These are phyloP conservation scores for Dendrostoma leiphaemia DNA, from an alignment of 2,329 filamentous ascomycete species.

Conservation along the genomic window DNA sequence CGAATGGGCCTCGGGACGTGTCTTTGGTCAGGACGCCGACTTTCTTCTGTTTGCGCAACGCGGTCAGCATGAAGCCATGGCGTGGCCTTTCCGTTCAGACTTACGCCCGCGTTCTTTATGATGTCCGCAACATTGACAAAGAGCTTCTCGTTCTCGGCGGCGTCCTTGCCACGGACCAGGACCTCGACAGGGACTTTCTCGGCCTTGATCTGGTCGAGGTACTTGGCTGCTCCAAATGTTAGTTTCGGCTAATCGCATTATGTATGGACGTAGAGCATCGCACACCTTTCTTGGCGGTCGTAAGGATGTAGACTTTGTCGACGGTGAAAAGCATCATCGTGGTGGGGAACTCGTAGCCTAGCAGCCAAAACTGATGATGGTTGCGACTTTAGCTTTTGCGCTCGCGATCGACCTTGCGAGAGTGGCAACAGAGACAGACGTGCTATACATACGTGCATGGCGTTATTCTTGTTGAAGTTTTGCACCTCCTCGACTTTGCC, in stretches of 20 bases:
- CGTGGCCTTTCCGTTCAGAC: conserved; percentile 33
- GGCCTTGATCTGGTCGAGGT: conserved; percentile 86
- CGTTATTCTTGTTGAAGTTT: conserved; percentile 92
- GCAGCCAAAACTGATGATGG: conserved; percentile 79
- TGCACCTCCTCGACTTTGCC: conserved; percentile 90
- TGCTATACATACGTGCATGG: conserved; percentile 70
- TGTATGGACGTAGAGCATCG: background rate
- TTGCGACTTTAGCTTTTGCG: conserved; percentile 7
- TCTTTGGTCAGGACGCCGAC: conserved; percentile 86
- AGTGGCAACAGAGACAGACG: background rate
- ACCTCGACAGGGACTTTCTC: conserved; percentile 93
- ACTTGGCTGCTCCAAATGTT: conserved; percentile 65
- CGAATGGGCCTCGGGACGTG: conserved; percentile 79
- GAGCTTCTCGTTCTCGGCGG: conserved; percentile 85
- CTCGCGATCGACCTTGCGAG: background rate
- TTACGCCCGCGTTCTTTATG: conserved; percentile 83
- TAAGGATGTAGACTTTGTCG: conserved; percentile 87
- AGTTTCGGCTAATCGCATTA: conserved; percentile 25
- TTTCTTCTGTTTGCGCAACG: conserved; percentile 64
- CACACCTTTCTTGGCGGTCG: conserved; percentile 92
- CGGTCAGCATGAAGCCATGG: background rate
- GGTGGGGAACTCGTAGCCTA: conserved; percentile 97
- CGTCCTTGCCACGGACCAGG: conserved; percentile 86
- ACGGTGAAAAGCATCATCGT: conserved; percentile 90
- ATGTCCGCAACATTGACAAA: conserved; percentile 80